Base-by-base conservation (phyloP, 176 grass and related monocot species). In the Themeda triandra region DNA sequence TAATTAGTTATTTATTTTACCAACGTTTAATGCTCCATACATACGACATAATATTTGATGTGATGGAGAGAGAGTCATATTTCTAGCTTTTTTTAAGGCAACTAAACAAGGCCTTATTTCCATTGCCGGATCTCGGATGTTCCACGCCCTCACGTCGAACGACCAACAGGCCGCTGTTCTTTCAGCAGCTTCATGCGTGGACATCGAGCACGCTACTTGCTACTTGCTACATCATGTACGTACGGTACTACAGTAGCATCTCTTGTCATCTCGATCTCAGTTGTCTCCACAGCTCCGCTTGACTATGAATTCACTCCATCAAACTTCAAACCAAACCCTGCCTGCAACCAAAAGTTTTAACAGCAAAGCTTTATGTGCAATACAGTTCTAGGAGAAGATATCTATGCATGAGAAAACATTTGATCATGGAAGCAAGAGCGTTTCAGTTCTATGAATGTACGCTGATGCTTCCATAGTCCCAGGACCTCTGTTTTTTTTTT, bases 381-480 rank as follows among this genome's bases (percentile, higher is more conserved):
- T 92, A 41, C n/a, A 56, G 53, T 49, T 49, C 73, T 83, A 36
- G 74, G 80, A 23, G 89, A 92, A 75, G 91, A 93, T 68, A 87
- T 92, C 33, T 93, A 94, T 84, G 89, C 89, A 31, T 90, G 76
- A 86, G 13, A n/a, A 40, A 73, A 35, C 1, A 59, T 53, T 44
- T 49, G 6, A 13, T 19, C 40, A 23, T 54, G 18, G 19, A 54
- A 56, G 8, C 53, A 51, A 51, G 17, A 51, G 5, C 7, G 51
- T 23, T 56, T 23, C 53, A 23, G 19, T 23, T 56, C 51, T 54
- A 54, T 21, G 18, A 54, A 54, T 54, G 19, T 23, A 69, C 6
- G 2, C 33, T 23, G 14, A 40, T 41, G 40, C 8, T 63, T 80
- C 39, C 46, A 6, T 49, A 49, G 5, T 49, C 21, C 29, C 53